phyloP scores from a whole-genome alignment of 1,284 basidiomycete species.

The Microbotryum lychnidis-dioicae region DNA sequence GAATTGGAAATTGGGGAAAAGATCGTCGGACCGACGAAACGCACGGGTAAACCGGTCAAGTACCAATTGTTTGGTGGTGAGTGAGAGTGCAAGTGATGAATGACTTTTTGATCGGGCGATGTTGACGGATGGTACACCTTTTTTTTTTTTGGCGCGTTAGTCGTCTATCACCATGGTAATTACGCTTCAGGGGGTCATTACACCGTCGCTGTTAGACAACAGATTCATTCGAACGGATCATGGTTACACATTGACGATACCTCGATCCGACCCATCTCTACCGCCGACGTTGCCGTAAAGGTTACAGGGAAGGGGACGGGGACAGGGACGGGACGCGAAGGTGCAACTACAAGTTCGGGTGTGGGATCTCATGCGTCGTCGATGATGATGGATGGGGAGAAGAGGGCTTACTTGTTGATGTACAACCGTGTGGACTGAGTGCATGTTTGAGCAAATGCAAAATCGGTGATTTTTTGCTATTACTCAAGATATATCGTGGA shows the following conservation, averaged over 20 bases:
- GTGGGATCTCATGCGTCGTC: slow-evolving; percentile 37
- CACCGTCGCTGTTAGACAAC: slow-evolving; percentile 81
- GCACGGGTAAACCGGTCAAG: slow-evolving; percentile 47
- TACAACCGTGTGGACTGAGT: slow-evolving; percentile 48
- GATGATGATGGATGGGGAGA: slow-evolving; percentile 41
- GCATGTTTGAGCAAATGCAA: not conserved
- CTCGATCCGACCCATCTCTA: slow-evolving; percentile 10
- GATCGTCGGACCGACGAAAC: slow-evolving; percentile 55
- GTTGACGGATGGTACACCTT: not conserved
- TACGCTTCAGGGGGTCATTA: slow-evolving; percentile 92
- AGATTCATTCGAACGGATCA: slow-evolving; percentile 49
- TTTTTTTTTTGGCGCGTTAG: slow-evolving; percentile 42
- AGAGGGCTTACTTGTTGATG: slow-evolving; percentile 76
- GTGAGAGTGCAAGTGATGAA: slow-evolving; percentile 32
- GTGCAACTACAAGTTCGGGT: slow-evolving; percentile 59
- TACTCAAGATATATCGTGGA: too few relatives aligned
- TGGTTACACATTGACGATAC: slow-evolving; percentile 54
- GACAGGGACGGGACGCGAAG: slow-evolving; percentile 46
- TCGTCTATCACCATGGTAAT: slow-evolving; percentile 86
- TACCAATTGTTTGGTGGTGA: slow-evolving; percentile 82
- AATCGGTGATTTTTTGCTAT: too few relatives aligned
- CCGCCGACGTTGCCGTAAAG: slow-evolving; percentile 15
- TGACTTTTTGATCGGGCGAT: not conserved
- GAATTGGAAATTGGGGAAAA: slow-evolving; percentile 70
- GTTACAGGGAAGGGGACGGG: slow-evolving; percentile 55